These are phyloP conservation scores for Neurospora sp. DNA, from an alignment of 2,329 filamentous ascomycete species.

Conservation along the genomic window DNA sequence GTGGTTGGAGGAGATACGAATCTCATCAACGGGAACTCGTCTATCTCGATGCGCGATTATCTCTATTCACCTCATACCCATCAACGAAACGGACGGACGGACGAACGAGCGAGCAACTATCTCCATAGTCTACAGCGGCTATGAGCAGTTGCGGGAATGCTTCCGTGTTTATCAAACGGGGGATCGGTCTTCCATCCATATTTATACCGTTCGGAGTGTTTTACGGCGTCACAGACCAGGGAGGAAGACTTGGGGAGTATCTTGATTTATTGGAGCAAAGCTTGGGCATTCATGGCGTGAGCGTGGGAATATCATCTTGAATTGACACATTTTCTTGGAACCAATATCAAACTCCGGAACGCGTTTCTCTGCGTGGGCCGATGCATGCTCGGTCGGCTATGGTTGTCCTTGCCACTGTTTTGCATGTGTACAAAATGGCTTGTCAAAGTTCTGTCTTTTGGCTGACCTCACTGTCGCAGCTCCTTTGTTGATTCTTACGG, in stretches of 20 bases:
- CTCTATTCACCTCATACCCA: not conserved
- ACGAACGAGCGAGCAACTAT: not conserved
- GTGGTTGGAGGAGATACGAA: not conserved
- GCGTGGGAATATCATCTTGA: not conserved
- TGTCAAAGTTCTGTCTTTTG: not conserved
- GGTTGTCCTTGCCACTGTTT: not conserved
- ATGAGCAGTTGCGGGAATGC: not conserved
- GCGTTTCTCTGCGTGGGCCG: not conserved
- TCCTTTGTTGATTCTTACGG: not conserved
- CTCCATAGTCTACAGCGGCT: not conserved
- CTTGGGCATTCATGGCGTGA: not conserved
- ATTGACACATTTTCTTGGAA: not conserved
- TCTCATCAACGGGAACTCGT: not conserved
- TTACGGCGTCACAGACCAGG: not conserved
- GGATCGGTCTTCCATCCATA: not conserved
- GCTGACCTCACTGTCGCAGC: not conserved
- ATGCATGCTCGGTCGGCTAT: not conserved
- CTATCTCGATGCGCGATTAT: not conserved
- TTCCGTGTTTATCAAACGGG: not conserved
- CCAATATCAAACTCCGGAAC: not conserved
- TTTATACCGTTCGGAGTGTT: not conserved
- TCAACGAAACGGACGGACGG: not conserved
- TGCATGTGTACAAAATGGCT: not conserved
- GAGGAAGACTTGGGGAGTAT: not conserved
- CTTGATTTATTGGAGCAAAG: not conserved